phyloP scores from a whole-genome alignment of 2,329 filamentous ascomycete species.

The Periconia sp. region DNA sequence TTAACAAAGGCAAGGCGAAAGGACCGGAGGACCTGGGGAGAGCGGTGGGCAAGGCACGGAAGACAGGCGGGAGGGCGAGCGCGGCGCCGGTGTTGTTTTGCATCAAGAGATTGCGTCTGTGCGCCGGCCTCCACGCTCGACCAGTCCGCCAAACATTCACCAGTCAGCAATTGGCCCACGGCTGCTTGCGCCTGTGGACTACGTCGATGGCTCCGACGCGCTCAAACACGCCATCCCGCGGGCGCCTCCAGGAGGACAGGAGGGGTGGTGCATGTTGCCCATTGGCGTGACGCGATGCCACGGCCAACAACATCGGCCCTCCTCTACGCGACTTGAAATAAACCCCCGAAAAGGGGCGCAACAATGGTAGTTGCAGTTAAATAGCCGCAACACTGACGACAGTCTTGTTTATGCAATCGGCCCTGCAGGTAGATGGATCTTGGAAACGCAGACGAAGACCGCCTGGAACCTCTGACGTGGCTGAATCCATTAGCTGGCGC shows the following conservation, averaged over 20 bases:
- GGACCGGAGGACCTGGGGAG: conserved; percentile 30
- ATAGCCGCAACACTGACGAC: neutral
- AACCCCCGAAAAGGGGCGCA: conserved; percentile 6
- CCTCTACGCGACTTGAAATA: conserved; percentile 3
- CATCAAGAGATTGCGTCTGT: conserved; percentile 26
- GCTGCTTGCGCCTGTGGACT: conserved; percentile 16
- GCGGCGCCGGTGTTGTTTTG: conserved; percentile 35
- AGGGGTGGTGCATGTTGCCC: conserved; percentile 21
- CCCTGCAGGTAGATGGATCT: no score
- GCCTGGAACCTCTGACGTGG: no score
- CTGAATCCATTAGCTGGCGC: no score
- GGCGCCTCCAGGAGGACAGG: neutral
- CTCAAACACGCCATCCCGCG: conserved; percentile 11
- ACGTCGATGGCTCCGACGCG: conserved; percentile 17
- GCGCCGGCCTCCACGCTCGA: conserved; percentile 7
- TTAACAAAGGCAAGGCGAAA: conserved; percentile 34
- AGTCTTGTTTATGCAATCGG: neutral
- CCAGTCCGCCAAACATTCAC: conserved; percentile 25
- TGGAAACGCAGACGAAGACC: no score
- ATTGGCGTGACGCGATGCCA: conserved; percentile 15
- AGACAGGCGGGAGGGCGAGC: conserved; percentile 24
- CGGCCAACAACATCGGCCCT: neutral
- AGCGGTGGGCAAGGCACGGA: conserved; percentile 10
- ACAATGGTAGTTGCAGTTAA: neutral
- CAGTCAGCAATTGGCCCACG: conserved; percentile 23